A percentile compares a stretch with the other conserved stretches of the same genome.
These are phyloP conservation scores for Gossypium australe DNA, from an alignment of 345 rosid genomes.

Conservation along the genomic window DNA sequence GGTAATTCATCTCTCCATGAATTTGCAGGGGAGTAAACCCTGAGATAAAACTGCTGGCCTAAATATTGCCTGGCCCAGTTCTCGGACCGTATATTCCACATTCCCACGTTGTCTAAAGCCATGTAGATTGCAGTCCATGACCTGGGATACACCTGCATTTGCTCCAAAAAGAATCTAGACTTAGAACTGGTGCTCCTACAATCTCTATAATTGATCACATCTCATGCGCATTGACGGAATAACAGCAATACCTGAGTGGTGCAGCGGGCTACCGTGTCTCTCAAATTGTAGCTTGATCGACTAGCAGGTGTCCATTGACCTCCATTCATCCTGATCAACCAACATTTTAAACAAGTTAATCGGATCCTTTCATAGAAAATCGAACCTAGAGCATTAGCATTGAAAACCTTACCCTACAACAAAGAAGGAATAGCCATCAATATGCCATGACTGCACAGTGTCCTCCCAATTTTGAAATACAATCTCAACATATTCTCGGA, in stretches of 20 bases:
- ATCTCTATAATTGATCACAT: background rate
- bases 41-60: constrained; percentile 81
- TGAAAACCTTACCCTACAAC: constrained; percentile 66
- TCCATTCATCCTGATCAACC: constrained; percentile 72
- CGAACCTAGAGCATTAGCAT: background rate
- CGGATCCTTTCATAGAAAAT: background rate
- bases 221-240: background rate
- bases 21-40: constrained; percentile 65
- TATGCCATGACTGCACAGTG: constrained; percentile 81
- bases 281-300: constrained; percentile 62
- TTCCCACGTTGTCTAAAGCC: constrained; percentile 87
- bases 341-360: background rate
- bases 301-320: constrained; percentile 87
- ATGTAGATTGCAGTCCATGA: constrained; percentile 86
- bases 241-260: constrained; percentile 50
- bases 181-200: background rate
- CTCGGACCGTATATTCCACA: constrained; percentile 96
- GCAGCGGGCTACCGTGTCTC: constrained; percentile 72
- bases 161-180: background rate
- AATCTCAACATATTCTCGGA: constrained; percentile 70
- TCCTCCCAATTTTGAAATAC: constrained; percentile 80
- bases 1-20: constrained; percentile 81
- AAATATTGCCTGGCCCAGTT: constrained; percentile 85
- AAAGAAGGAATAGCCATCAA: constrained; percentile 76
- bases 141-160: constrained; percentile 71